Evolutionary conservation across 768 basidiomycete species (phyloP).

Genomic region (Fomitopsis pulvina): DNA sequence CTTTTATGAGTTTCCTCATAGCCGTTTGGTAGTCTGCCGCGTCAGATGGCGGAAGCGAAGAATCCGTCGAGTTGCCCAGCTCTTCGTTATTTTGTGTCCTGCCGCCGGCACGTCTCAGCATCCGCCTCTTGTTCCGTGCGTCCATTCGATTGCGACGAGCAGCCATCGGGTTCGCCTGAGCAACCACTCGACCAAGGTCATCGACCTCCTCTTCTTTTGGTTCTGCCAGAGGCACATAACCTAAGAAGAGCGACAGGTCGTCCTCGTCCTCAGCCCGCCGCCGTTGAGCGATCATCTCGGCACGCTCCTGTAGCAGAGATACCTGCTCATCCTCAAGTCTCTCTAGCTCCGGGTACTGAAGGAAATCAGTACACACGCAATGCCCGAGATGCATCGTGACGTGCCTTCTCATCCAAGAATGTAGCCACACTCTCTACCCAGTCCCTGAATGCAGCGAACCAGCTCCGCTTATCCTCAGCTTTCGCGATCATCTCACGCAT

Average conservation of each 20-base stretch:
- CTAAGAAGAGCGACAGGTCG: conserved; percentile 68
- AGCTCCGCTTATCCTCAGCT: conserved; percentile 74
- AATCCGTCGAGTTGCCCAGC: conserved; percentile 88
- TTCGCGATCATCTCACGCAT: conserved; percentile 67
- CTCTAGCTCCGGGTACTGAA: conserved; percentile 72
- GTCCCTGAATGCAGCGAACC: conserved; percentile 73
- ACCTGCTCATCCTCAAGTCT: conserved; percentile 70
- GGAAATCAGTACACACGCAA: background rate
- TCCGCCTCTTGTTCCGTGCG: conserved; percentile 53
- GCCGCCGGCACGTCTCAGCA: conserved; percentile 29
- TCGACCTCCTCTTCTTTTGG: conserved; percentile 42
- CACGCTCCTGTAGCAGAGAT: conserved; percentile 68
- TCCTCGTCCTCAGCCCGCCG: conserved; percentile 73
- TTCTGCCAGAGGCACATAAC: conserved; percentile 35
- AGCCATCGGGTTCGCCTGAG: conserved; percentile 38
- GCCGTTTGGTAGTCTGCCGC: conserved; percentile 64
- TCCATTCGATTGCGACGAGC: conserved; percentile 48
- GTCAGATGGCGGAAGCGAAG: conserved; percentile 60
- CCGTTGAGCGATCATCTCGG: conserved; percentile 61
- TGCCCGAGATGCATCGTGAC: conserved; percentile 1
- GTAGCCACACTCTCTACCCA: conserved; percentile 78
- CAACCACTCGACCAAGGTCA: conserved; percentile 51
- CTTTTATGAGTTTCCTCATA: conserved; percentile 41
- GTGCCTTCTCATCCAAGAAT: conserved; percentile 87
- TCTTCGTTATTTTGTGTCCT: conserved; percentile 35